Base-by-base conservation (phyloP, 179 eudicot species). In the Beta macrorhiza region DNA sequence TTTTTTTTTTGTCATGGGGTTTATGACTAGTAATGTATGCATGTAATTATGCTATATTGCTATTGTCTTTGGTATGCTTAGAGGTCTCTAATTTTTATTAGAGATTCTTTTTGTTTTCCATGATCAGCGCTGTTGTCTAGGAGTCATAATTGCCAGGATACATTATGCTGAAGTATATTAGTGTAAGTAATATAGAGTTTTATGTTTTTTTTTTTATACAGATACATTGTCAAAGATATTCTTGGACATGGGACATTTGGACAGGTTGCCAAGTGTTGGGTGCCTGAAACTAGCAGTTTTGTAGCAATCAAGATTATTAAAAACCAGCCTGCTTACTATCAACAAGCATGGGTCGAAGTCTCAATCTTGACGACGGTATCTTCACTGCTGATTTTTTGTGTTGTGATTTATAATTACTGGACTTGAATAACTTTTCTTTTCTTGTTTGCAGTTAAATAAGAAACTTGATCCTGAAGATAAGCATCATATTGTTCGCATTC, bases 231-330 rank as follows among this genome's bases (percentile, higher is more conserved):
- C 67, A 94, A 94, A 87, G 99, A 96, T 78, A 89, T 96, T 72
- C 98, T 96, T 86, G 99, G 99, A 55, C 99, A 94, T 62, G 99
- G 99, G 78, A 96, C 99, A 62, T 96, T 96, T 88, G 99, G 99
- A 70, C 99, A 94, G 91, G 99, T 96, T 80, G 99, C 97, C 19
- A 96, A 94, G 88, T 96, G 99, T 80, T 96, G 91, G 99, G 92
- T 90, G 81, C 83, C 95, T 56, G 98, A 96, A 82, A 89, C 90
- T 76, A 91, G 87, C 72, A 90, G 92, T 83, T 96, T 89, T 85
- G 89, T 92, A 75, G 99, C 99, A 76, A 92, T 96, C 63, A 96
- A 96, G 86, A 87, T 96, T 80, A 96, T 96, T 15, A 96, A 96
- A 85, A 96, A 96, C 83, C 96, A 92, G 88, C 97, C 98, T 83